Evolutionary conservation across 176 grass and related monocot species (phyloP), one percentile per base, ranked within the genome.

Genomic region (Oryza punctata): DNA sequence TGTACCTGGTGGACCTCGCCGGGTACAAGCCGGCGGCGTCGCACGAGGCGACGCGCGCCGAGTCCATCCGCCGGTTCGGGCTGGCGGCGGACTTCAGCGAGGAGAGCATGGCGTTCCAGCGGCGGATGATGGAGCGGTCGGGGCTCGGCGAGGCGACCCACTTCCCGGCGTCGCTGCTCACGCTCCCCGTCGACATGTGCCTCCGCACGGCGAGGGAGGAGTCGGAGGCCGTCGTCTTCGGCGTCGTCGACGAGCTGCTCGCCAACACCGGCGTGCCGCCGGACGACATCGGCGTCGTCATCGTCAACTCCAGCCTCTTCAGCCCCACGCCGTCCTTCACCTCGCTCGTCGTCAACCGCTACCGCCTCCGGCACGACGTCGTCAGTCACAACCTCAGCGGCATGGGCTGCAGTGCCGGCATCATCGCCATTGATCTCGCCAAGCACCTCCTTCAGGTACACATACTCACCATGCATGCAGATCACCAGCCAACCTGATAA

Each of bases 361-460:
- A 91, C 70, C 77, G 89, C 28, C 38, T 96, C 10, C 47, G 84
- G 0, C 54, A 80, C 10, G 78, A 92, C 35, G 78, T 91, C 23
- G 67, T 89, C 65, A 74, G 40, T 4, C 92, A 96, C 38, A 97
- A 89, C 85, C 90, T 97, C 44, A 87, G 78, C 45, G 91, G 94
- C 43, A 94, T 97, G 94, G 94, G 94, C 0, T 97, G 94, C 79
- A 97, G 91, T 72, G 87, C 94, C 7, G 87, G 94, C 37, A 66
- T 91, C 70, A 88, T 97, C 74, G 82, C 91, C 69, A 81, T 96
- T 16, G 94, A 96, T 66, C 88, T 93, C 35, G 91, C 91, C 50
- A 87, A 84, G 15, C 83, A 83, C 59, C 82, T 93, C n/a, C 91
- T 97, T 60, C 89, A 93, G 91, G 91, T 92, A 91, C 23, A 6